phyloP scores from a whole-genome alignment of 129 eudicot genomes.

The Flaveria robusta region DNA sequence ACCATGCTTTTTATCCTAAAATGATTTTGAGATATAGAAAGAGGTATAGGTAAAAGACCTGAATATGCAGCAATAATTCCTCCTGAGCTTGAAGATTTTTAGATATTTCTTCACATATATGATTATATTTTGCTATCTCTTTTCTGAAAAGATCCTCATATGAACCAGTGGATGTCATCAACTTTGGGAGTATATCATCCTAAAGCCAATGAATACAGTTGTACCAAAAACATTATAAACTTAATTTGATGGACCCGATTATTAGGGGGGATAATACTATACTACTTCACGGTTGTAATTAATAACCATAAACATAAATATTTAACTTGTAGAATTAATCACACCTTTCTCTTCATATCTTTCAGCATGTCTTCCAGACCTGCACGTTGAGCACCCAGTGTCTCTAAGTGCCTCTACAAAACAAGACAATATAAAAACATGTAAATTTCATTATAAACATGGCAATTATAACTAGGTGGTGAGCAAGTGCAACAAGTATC shows the following conservation, averaged over 20 bases:
- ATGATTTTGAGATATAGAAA: background rate
- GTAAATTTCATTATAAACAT: background rate
- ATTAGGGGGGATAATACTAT: background rate
- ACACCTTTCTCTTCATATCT: slow-evolving; percentile 97
- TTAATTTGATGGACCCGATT: background rate
- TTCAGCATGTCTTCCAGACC: slow-evolving; percentile 98
- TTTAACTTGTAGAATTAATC: background rate
- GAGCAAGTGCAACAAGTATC: background rate
- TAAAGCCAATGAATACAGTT: slow-evolving; percentile 11
- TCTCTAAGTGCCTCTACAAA: slow-evolving; percentile 92
- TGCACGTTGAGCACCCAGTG: slow-evolving; percentile 90
- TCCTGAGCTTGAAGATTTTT: slow-evolving; percentile 85
- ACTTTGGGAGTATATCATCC: slow-evolving; percentile 97
- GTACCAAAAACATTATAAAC: background rate
- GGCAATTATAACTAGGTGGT: background rate
- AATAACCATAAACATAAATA: background rate
- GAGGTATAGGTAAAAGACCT: slow-evolving; percentile 48
- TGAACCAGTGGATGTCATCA: slow-evolving; percentile 94
- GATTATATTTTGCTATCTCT: slow-evolving; percentile 84
- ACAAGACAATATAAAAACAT: background rate
- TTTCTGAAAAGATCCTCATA: slow-evolving; percentile 93
- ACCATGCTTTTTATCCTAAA: background rate
- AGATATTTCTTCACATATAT: slow-evolving; percentile 74
- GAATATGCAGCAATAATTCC: slow-evolving; percentile 72
- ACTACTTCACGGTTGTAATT: background rate